Evolutionary conservation across 139 green algal genomes (phyloP).

Genomic region (Chlorella ohadii): DNA sequence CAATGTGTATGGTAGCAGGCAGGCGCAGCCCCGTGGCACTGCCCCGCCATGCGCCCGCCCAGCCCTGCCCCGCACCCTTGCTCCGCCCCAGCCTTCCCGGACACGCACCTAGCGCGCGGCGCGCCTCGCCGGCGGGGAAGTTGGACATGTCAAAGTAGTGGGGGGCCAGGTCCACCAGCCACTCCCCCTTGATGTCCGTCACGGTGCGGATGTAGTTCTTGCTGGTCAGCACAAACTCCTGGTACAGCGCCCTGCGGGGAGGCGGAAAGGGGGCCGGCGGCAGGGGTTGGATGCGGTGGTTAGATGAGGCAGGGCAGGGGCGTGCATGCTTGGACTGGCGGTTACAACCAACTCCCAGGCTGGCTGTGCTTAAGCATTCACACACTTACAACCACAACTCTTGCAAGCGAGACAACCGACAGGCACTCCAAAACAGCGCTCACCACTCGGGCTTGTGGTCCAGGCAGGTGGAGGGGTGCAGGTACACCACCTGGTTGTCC

Average conservation of each 20-base stretch:
- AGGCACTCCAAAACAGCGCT: too few species aligned
- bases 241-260: constrained; percentile 91
- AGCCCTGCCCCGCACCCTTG: too few species aligned
- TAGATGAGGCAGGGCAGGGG: too few species aligned
- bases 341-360: too few species aligned
- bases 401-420: too few species aligned
- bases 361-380: too few species aligned
- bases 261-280: background rate
- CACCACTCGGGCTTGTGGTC: constrained; percentile 97
- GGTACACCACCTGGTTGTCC: constrained; percentile 97
- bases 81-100: too few species aligned
- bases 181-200: constrained; percentile 95
- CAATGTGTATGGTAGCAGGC: too few species aligned
- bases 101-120: constrained; percentile 49
- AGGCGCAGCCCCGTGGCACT: too few species aligned
- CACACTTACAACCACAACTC: too few species aligned
- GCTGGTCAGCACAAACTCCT: constrained; percentile 99
- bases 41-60: too few species aligned
- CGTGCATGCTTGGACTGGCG: too few species aligned
- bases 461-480: constrained; percentile 96
- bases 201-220: constrained; percentile 98
- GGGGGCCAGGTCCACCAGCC: constrained; percentile 94
- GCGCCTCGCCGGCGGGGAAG: constrained; percentile 92
- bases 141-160: constrained; percentile 99
- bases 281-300: background rate